Base-by-base conservation (phyloP, 495 filamentous ascomycete genomes). In the Hypomontagnella monticulosa region DNA sequence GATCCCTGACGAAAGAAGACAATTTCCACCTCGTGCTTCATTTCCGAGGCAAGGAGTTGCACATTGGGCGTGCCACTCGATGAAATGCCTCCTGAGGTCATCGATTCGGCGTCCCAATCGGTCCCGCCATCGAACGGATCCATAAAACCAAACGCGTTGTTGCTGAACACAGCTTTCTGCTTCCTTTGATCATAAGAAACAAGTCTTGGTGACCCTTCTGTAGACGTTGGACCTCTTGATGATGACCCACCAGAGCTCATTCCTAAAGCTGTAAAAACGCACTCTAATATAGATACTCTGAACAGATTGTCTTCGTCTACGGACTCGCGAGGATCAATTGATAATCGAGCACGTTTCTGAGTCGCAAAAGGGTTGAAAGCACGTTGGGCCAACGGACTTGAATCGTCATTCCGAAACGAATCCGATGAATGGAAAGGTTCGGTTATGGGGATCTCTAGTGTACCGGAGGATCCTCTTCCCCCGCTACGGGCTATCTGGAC, bases 1-100 rank as follows among this genome's bases (percentile, higher is more conserved):
- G 95, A 93, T 3, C 91, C 93, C 71, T 98, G 90, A 0, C 92
- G 93, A 66, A 99, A 99, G 78, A 90, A 97, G 3, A 99, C 96
- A 63, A 99, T 97, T 71, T 99, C 95, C n/a, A 98, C 85, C 41
- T 99, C 95, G 67, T 95, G 88, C 44, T 88, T 87, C 71, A 97
- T 83, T 40, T 98, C 95, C 72, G 71, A 84, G 60, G 72, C 93
- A 62, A 83, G 87, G 79, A 73, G 75, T 69, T 84, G 79, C 0
- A 74, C 75, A 50, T 78, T 85, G 8, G 78, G 73, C 11, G 71
- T 72, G 7, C 72, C 71, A 7, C 72, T 73, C 19, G 68, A 53
- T 6, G 85, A 81, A 4, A 84, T 69, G 3, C 81, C 83, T 6
- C 85, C 80, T 11, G 88, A 88, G 47, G 89, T 85, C 71, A 93